These are phyloP conservation scores for Pterocarpus santalinus DNA, from an alignment of 306 rosid genomes.

Conservation along the genomic window DNA sequence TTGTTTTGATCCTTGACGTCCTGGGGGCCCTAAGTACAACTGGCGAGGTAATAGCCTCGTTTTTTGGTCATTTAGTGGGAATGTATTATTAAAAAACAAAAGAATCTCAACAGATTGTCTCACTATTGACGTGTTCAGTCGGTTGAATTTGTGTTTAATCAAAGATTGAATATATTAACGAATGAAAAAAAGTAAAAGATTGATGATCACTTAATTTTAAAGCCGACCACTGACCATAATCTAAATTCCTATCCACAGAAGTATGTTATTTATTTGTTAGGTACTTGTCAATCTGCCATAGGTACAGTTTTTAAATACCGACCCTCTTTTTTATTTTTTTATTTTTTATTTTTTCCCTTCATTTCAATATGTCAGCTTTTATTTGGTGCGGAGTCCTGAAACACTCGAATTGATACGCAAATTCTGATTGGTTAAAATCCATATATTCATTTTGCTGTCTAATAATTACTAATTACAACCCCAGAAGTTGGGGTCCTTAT, in stretches of 20 bases:
- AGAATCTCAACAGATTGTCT: slow-evolving; percentile 5
- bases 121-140: slow-evolving; percentile 6
- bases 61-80: slow-evolving; percentile 42
- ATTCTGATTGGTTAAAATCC: slow-evolving; percentile 23
- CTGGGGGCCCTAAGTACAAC: slow-evolving; percentile 44
- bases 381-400: neutral
- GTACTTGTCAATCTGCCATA: slow-evolving; percentile 27
- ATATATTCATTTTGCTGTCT: slow-evolving; percentile 28
- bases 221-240: slow-evolving; percentile 44
- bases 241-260: slow-evolving; percentile 47
- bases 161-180: neutral
- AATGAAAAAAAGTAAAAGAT: neutral
- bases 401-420: slow-evolving; percentile 13
- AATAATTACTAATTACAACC: slow-evolving; percentile 30
- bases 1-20: slow-evolving; percentile 47
- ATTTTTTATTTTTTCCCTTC: neutral
- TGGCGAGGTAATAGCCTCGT: slow-evolving; percentile 50
- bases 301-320: slow-evolving; percentile 54
- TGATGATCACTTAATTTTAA: slow-evolving; percentile 29
- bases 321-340: slow-evolving; percentile 32
- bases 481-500: slow-evolving; percentile 40
- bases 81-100: slow-evolving; percentile 1
- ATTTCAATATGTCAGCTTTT: slow-evolving; percentile 13
- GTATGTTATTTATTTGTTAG: slow-evolving; percentile 23
- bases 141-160: slow-evolving; percentile 9